Evolutionary conservation across 2,329 filamentous ascomycete genomes (phyloP).

Genomic region (Catunica adiposa): DNA sequence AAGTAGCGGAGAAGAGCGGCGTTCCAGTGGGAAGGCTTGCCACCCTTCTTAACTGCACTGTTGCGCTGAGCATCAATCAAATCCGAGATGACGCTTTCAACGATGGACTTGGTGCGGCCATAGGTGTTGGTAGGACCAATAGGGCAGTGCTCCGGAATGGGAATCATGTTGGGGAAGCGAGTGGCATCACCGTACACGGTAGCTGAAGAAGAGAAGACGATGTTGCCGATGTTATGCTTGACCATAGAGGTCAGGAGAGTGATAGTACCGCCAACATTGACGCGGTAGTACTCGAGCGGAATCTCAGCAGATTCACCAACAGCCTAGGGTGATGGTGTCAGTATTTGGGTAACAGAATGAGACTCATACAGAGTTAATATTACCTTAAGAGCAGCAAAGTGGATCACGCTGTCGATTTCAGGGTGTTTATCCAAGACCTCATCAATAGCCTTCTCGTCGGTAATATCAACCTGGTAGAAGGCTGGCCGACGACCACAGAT

Average conservation of each 20-base stretch:
- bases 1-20: slow-evolving; percentile 89
- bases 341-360: slow-evolving; percentile 4
- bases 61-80: slow-evolving; percentile 73
- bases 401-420: slow-evolving; percentile 93
- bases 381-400: slow-evolving; percentile 95
- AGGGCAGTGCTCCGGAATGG: slow-evolving; percentile 92
- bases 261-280: slow-evolving; percentile 90
- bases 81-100: slow-evolving; percentile 85
- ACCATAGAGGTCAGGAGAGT: slow-evolving; percentile 74
- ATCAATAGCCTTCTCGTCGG: slow-evolving; percentile 67
- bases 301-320: slow-evolving; percentile 91
- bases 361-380: slow-evolving; percentile 16
- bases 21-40: slow-evolving; percentile 72
- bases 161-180: slow-evolving; percentile 93
- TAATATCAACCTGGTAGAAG: slow-evolving; percentile 80
- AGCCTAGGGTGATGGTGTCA: slow-evolving; percentile 38
- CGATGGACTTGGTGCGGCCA: slow-evolving; percentile 85
- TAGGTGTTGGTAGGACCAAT: slow-evolving; percentile 95
- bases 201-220: slow-evolving; percentile 95
- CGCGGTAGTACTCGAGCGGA: slow-evolving; percentile 91
- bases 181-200: slow-evolving; percentile 98
- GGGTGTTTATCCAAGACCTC: slow-evolving; percentile 78
- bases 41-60: slow-evolving; percentile 64
- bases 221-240: slow-evolving; percentile 81
- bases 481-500: slow-evolving; percentile 73